A percentile compares a stretch with the other conserved stretches of the same genome.
These are phyloP conservation scores for Austroboletus rostrupii DNA, from an alignment of 1,284 basidiomycete genomes.

Conservation along the genomic window DNA sequence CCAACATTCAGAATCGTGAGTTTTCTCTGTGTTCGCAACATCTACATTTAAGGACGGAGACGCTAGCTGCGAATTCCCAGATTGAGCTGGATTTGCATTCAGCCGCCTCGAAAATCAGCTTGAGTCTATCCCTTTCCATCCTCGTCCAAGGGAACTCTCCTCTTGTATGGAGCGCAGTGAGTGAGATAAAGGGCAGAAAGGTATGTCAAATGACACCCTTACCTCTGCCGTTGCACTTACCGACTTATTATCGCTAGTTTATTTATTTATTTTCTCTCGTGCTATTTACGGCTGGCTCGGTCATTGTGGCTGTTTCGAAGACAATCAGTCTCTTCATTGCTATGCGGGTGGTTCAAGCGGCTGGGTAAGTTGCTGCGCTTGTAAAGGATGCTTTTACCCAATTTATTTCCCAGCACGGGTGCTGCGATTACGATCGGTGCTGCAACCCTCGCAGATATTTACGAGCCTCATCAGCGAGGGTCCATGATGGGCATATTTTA, in stretches of 20 bases:
- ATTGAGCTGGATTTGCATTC: constrained; percentile 67
- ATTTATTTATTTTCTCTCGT: constrained; percentile 65
- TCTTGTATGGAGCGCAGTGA: constrained; percentile 67
- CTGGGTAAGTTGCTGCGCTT: constrained; percentile 41
- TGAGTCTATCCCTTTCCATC: constrained; percentile 77
- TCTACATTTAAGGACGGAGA: background rate
- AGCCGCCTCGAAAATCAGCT: constrained; percentile 64
- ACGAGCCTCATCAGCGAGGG: constrained; percentile 75
- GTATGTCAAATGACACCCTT: constrained; percentile 29
- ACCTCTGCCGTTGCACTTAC: background rate
- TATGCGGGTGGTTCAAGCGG: constrained; percentile 66
- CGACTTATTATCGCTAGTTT: constrained; percentile 34
- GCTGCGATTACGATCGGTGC: constrained; percentile 79
- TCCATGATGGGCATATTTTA: constrained; percentile 80
- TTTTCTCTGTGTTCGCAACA: background rate
- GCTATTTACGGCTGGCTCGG: constrained; percentile 61
- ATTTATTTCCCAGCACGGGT: constrained; percentile 49
- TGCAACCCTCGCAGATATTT: constrained; percentile 80
- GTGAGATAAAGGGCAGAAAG: constrained; percentile 80
- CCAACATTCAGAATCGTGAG: constrained; percentile 70
- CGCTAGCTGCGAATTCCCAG: constrained; percentile 63
- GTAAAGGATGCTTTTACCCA: background rate
- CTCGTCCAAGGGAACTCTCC: constrained; percentile 68
- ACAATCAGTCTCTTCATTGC: constrained; percentile 69
- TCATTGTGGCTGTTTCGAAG: constrained; percentile 59